Evolutionary conservation across 2,329 filamentous ascomycete genomes (phyloP), one percentile per base, ranked within the genome.

Genomic region (Teratosphaeria epicoccoides): DNA sequence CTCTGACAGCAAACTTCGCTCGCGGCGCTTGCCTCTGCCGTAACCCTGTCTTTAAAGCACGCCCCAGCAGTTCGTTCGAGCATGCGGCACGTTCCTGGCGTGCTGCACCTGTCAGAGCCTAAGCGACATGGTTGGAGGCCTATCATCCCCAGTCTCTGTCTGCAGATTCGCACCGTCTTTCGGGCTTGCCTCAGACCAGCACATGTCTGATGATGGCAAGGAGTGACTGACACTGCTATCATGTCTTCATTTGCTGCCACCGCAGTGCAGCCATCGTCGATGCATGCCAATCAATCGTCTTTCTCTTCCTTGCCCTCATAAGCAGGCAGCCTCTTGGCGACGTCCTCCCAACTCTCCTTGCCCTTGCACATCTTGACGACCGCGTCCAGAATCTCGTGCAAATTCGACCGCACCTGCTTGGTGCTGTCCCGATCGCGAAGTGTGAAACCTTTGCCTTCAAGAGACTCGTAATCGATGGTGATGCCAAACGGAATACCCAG

Each of bases 391-490:
- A 97, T 88, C 66, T 85, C 85, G 40, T 87, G 84, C 67, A 93
- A 80, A 56, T 82, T 83, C 10, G 87, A 87, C 55, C 93, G 85
- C 52, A 97, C 89, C 73, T 97, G 91, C 68, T 83, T 86, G 50
- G 88, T 96, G 43, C 84, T 85, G 73, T 97, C 93, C 57, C 89
- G 84, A 69, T 97, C 91, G 66, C 91, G 79, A 58, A 97, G 80
- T 1, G 91, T 97, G 66, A 94, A 81, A 6, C 85, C 86, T 66
- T 81, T 81, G 68, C 96, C 89, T 71, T 95, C 83, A 60, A 95
- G 75, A 46, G 88, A 94, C 76, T 97, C 88, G 79, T 96, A 97
- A 70, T 97, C 91, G 54, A 97, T 81, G 0, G 91, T 97, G 70
- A 97, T 84, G 66, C 89, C 91, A 58, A 96, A 84, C 6, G 91